These are phyloP conservation scores for Wickerhamiella brachini DNA, from an alignment of 805 yeast genomes.

Conservation along the genomic window DNA sequence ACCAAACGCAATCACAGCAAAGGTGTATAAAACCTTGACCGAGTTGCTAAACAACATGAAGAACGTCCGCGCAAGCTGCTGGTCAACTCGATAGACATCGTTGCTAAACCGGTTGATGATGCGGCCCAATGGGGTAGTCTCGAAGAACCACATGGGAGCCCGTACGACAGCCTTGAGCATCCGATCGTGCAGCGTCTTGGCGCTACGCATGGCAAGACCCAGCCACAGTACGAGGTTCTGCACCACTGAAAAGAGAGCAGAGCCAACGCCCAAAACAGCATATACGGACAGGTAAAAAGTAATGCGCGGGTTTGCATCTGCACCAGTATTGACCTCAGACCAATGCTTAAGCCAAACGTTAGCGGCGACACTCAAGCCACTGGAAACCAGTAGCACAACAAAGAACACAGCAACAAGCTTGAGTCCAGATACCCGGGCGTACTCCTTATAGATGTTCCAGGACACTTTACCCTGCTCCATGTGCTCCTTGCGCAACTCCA, in stretches of 20 bases:
- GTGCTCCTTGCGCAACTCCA: conserved; percentile 42
- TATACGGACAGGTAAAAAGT: conserved; percentile 61
- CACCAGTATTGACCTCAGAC: conserved; percentile 75
- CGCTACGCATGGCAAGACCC: conserved; percentile 53
- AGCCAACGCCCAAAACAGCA: conserved; percentile 55
- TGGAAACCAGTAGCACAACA: conserved; percentile 40
- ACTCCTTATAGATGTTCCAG: conserved; percentile 68
- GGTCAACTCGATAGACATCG: conserved; percentile 82
- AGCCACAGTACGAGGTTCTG: conserved; percentile 41
- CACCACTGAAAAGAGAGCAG: conserved; percentile 44
- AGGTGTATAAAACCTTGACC: conserved; percentile 40
- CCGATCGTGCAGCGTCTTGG: conserved; percentile 49
- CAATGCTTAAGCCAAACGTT: conserved; percentile 94
- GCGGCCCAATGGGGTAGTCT: conserved; percentile 90
- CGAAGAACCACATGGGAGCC: conserved; percentile 91
- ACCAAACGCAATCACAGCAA: conserved; percentile 66
- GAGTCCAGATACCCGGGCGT: conserved; percentile 79
- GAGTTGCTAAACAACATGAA: conserved; percentile 26
- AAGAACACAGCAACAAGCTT: conserved; percentile 47
- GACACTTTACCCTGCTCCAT: conserved; percentile 89
- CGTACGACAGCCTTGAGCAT: conserved; percentile 65
- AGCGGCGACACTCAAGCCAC: conserved; percentile 48
- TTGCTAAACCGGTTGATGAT: conserved; percentile 79
- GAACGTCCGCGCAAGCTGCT: conserved; percentile 33
- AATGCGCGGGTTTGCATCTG: conserved; percentile 62